Conservation (phyloP, 1,139 yeast genomes). For the Blastobotrys illinoisensis region DNA sequence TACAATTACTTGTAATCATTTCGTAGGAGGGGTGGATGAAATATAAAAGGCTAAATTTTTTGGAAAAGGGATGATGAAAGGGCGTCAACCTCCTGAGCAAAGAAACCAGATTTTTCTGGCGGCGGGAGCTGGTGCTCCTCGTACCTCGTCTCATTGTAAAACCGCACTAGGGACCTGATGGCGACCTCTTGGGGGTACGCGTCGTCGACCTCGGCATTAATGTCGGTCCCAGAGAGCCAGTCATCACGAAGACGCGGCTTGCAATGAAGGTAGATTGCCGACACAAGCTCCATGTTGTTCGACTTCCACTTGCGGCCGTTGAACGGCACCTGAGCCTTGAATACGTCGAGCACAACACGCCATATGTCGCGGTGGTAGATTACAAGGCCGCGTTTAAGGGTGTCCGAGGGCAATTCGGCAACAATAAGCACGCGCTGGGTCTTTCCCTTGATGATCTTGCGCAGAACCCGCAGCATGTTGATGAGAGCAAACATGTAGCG, state of each 20-base stretch:
- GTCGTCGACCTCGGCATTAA: slow-evolving; percentile 67
- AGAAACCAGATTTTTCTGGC: slow-evolving; percentile 42
- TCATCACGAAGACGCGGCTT: slow-evolving; percentile 69
- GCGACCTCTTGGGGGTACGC: slow-evolving; percentile 87
- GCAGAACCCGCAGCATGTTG: slow-evolving; percentile 32
- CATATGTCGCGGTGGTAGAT: slow-evolving; percentile 60
- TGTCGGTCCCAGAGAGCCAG: slow-evolving; percentile 85
- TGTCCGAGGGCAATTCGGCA: slow-evolving; percentile 40
- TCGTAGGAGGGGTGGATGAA: no score
- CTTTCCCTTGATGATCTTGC: slow-evolving; percentile 34
- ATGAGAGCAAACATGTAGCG: slow-evolving; percentile 33
- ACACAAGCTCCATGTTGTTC: slow-evolving; percentile 86
- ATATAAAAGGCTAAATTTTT: neutral
- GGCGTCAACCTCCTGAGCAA: slow-evolving; percentile 38
- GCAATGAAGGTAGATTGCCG: slow-evolving; percentile 76
- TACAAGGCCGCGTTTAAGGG: slow-evolving; percentile 34
- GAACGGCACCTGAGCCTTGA: slow-evolving; percentile 80
- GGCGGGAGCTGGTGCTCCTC: slow-evolving; percentile 18
- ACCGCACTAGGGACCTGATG: slow-evolving; percentile 70
- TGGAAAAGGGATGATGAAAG: slow-evolving; percentile 2
- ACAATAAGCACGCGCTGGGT: slow-evolving; percentile 38
- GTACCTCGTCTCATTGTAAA: slow-evolving; percentile 56
- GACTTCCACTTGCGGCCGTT: slow-evolving; percentile 95
- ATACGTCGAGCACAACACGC: slow-evolving; percentile 59
- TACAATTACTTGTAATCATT: no score